Percentiles rank a stretch among this genome's conserved stretches.
phyloP scores from a whole-genome alignment of 768 basidiomycete genomes.

The Agaricus blazei region DNA sequence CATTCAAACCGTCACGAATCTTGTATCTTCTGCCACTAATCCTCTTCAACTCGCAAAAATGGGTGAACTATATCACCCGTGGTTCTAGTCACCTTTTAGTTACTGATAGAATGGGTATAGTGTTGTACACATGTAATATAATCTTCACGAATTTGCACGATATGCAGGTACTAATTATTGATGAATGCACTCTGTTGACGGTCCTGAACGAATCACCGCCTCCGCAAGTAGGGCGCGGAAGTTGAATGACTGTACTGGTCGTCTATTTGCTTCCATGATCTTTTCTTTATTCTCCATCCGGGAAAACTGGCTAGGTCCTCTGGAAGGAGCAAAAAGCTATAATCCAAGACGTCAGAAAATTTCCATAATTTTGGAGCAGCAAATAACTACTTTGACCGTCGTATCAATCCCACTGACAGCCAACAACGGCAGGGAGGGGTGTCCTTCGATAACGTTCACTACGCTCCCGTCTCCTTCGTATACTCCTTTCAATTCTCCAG shows the following conservation, averaged over 20 bases:
- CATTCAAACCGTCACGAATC: slow-evolving; percentile 75
- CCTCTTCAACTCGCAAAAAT: slow-evolving; percentile 81
- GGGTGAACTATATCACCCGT: slow-evolving; percentile 81
- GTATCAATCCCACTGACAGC: slow-evolving; percentile 85
- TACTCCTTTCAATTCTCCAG: slow-evolving; percentile 62
- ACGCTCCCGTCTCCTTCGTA: slow-evolving; percentile 79
- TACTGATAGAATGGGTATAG: slow-evolving; percentile 10
- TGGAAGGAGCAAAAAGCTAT: slow-evolving; percentile 64
- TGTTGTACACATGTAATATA: slow-evolving; percentile 8
- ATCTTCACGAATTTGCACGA: not conserved
- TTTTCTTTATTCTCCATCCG: slow-evolving; percentile 42
- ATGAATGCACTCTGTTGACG: slow-evolving; percentile 5
- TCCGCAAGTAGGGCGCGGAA: slow-evolving; percentile 5
- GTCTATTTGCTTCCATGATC: slow-evolving; percentile 55
- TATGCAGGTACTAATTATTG: not conserved
- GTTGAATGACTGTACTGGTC: slow-evolving; percentile 13
- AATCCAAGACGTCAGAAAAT: not conserved
- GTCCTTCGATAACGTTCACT: slow-evolving; percentile 85
- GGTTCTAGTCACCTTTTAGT: slow-evolving; percentile 51
- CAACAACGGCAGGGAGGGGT: slow-evolving; percentile 75
- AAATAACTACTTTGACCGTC: slow-evolving; percentile 64
- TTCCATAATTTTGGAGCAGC: not conserved
- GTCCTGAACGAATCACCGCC: slow-evolving; percentile 6
- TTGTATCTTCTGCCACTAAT: slow-evolving; percentile 84
- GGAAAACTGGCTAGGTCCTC: slow-evolving; percentile 46